Evolutionary conservation across 306 rosid species (phyloP), one percentile per base, ranked within the genome.

Genomic region (Gillenia trifoliata): DNA sequence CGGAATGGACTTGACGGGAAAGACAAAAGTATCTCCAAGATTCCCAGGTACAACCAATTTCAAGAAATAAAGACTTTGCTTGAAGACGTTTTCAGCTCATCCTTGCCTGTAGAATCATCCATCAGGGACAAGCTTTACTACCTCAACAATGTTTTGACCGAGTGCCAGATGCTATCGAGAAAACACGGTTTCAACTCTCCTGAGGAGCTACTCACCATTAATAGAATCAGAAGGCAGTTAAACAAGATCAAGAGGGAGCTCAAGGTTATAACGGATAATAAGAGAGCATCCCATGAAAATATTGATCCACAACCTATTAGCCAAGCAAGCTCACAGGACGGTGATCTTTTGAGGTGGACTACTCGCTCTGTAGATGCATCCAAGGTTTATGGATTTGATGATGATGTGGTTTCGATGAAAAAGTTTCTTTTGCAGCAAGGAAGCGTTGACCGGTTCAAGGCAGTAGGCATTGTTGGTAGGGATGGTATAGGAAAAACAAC

Each of bases 401-500:
- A 79, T 25, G 70, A 79, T 19, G 63, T 33, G 26, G 5, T 63
- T 41, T 43, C 70, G 5, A n/a, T 79, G 31, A 22, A 67, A 28
- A 73, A 45, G 29, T 36, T 73, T 38, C 43, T 73, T 66, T 33
- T 73, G 30, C 28, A 28, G 29, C 52, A n/a, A 66, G 64, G 19
- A 56, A 59, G 57, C 25, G 47, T 31, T 17, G 65, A 15, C 1
- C 16, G 38, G 30, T 79, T 73, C 75, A 73, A 68, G 63, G 74
- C 75, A 13, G 41, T 73, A 9, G 78, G 74, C 64, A 47, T 79
- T 10, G 63, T 56, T 15, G 82, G 82, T 11, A 47, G 22, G 13
- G 69, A 62, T 0, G 78, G 78, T 29, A 12, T 59, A 23, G 78
- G 82, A 13, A 73, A 79, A 61, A 79, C 82, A 25, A 43, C 82